These are phyloP conservation scores for Citrullus colocynthis DNA, from an alignment of 306 rosid genomes.

Conservation along the genomic window DNA sequence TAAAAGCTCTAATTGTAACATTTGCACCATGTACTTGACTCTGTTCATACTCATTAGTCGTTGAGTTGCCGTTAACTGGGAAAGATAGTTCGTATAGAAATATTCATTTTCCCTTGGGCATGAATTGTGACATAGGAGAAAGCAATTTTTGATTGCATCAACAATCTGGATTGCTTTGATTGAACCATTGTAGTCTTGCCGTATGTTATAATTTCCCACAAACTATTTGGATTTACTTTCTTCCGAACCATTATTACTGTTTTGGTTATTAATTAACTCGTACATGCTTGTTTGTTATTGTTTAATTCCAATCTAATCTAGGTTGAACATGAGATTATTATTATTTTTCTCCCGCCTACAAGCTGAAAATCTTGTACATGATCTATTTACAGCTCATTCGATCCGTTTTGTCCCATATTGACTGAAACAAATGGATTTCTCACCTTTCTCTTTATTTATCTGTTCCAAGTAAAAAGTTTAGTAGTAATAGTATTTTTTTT, in stretches of 20 bases:
- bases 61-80: background rate
- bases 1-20: background rate
- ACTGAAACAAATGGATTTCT: too few relatives aligned
- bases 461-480: too few relatives aligned
- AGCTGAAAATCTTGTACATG: too few relatives aligned
- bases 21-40: background rate
- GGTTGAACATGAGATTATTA: too few relatives aligned
- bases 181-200: background rate
- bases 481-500: too few relatives aligned
- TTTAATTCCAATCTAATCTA: too few relatives aligned
- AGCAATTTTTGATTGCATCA: background rate
- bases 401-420: too few relatives aligned
- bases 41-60: background rate
- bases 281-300: too few relatives aligned
- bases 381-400: too few relatives aligned
- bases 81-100: background rate
- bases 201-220: background rate
- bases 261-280: too few relatives aligned
- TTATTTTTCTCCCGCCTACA: too few relatives aligned
- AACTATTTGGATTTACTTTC: background rate
- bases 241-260: background rate
- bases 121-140: background rate
- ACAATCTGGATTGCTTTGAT: background rate
- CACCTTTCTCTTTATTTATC: too few relatives aligned
- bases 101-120: background rate